A percentile compares a stretch with the other conserved stretches of the same genome.
Evolutionary conservation across 2,329 filamentous ascomycete species (phyloP).

Genomic region (Fusarium subglutinans): DNA sequence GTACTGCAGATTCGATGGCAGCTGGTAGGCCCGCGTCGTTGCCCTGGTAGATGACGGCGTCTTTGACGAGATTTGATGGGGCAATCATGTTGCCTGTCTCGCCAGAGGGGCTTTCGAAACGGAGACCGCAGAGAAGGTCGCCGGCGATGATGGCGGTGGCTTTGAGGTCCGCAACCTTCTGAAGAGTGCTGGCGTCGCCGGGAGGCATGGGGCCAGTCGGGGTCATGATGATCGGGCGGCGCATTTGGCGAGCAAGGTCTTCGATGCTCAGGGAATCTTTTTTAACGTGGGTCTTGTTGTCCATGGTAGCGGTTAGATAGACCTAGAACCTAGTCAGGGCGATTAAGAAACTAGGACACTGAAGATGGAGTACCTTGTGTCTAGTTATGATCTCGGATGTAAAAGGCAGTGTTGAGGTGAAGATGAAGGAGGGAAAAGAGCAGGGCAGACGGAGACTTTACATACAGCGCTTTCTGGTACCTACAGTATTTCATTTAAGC

Average conservation of each 20-base stretch:
- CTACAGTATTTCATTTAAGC: neutral
- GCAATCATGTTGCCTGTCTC: neutral
- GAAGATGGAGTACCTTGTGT: neutral
- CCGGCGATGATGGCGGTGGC: neutral
- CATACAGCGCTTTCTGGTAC: neutral
- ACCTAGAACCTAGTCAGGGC: neutral
- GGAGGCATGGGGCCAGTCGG: neutral
- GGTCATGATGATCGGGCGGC: neutral
- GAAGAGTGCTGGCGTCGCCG: neutral
- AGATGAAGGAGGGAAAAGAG: neutral
- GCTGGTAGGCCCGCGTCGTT: too few relatives aligned
- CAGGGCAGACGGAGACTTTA: neutral
- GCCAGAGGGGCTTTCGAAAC: neutral
- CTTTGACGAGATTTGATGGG: rapidly evolving
- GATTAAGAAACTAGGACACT: neutral
- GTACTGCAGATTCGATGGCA: neutral
- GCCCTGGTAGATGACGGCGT: neutral
- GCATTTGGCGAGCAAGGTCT: neutral
- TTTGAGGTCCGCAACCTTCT: rapidly evolving
- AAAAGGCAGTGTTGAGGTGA: neutral
- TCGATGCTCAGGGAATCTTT: neutral
- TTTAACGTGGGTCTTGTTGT: neutral
- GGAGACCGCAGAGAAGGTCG: neutral
- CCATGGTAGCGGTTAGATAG: neutral
- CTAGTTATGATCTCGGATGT: rapidly evolving